These are phyloP conservation scores for Candida neerlandica DNA, from an alignment of 1,139 yeast species.

Conservation along the genomic window DNA sequence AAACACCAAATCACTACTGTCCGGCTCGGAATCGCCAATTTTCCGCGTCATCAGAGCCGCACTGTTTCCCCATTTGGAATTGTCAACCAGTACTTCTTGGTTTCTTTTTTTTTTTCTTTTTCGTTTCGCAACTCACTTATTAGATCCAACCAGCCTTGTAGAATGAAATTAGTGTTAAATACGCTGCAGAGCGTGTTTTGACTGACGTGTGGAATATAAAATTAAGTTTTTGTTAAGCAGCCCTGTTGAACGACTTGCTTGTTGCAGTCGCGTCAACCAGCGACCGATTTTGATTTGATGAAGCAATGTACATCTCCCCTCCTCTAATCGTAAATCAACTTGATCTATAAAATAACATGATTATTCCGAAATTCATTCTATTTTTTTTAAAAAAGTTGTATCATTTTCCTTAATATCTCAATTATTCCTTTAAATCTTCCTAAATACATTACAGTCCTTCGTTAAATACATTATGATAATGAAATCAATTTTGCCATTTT, in stretches of 20 bases:
- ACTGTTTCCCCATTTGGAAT: not conserved
- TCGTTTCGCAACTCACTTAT: not conserved
- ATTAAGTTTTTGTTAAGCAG: not conserved
- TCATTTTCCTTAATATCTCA: not conserved
- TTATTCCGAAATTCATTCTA: not conserved
- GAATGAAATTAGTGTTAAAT: not conserved
- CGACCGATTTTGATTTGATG: not conserved
- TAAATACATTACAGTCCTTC: not conserved
- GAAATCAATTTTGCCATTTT: constrained; percentile 16
- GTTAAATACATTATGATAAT: constrained; percentile 9
- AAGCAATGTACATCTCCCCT: not conserved
- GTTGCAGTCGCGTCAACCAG: too few species aligned
- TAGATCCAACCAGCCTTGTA: not conserved
- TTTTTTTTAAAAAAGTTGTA: not conserved
- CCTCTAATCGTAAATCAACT: not conserved
- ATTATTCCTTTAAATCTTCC: not conserved
- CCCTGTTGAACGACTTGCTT: too few species aligned
- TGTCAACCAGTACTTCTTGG: not conserved
- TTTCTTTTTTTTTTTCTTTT: not conserved
- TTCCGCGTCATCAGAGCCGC: not conserved
- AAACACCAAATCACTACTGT: not conserved
- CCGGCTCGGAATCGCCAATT: not conserved
- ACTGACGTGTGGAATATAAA: not conserved
- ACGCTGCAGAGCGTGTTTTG: too few species aligned
- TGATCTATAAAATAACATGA: constrained; percentile 1